Percentiles rank a stretch among this genome's conserved stretches.
Evolutionary conservation across 208 protist genomes (phyloP).

Genomic region (Endotrypanum monterogeii): DNA sequence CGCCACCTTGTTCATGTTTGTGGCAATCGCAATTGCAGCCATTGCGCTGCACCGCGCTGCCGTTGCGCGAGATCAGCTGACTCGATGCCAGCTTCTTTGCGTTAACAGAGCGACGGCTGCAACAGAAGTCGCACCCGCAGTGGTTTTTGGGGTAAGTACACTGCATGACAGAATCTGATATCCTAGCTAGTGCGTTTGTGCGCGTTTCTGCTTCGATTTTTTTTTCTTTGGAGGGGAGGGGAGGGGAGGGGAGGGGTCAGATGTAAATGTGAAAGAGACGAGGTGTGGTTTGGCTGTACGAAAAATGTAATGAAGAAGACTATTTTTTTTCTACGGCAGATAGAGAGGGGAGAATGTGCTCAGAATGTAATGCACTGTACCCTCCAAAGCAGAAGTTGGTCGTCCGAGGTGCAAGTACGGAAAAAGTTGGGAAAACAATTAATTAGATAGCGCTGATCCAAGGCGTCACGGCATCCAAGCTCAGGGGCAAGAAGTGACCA

Average conservation of each 20-base stretch:
- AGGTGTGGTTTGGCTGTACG: background rate
- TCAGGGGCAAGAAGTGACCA: background rate
- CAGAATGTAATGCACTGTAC: background rate
- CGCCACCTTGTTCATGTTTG: constrained; percentile 12
- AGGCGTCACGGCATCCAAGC: background rate
- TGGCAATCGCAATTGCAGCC: constrained; percentile 69
- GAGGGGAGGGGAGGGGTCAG: no score
- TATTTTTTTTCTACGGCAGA: background rate
- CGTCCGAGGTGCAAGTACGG: background rate
- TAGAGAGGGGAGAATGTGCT: no score
- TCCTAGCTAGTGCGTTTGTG: constrained; percentile 5
- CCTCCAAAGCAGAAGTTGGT: background rate
- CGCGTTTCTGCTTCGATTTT: background rate
- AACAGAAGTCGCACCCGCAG: constrained; percentile 90
- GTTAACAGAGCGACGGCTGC: constrained; percentile 72
- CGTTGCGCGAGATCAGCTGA: constrained; percentile 30
- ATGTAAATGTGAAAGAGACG: background rate
- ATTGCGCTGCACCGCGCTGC: constrained; percentile 37
- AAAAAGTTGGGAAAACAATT: background rate
- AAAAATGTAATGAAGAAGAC: background rate
- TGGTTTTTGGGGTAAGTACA: constrained; percentile 48
- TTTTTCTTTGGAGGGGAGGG: background rate
- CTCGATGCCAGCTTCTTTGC: constrained; percentile 77
- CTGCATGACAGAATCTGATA: constrained; percentile 56
- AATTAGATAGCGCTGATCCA: background rate